A percentile compares a stretch with the other conserved stretches of the same genome.
Evolutionary conservation across 345 rosid genomes (phyloP).

Genomic region (Hibiscus syriacus): DNA sequence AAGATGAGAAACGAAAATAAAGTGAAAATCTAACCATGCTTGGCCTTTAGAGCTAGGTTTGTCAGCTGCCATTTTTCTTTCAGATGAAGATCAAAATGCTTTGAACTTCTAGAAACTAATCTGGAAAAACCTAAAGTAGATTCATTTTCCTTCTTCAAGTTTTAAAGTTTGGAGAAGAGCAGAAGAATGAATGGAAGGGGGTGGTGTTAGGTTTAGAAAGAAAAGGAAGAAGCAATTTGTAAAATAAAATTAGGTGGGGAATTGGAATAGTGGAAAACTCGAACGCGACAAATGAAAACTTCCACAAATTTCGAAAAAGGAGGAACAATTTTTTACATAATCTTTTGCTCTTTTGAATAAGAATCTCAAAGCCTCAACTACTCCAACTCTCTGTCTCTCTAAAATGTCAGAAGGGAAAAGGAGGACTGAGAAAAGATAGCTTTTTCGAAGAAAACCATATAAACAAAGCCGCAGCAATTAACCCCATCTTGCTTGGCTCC

Average conservation of each 20-base stretch:
- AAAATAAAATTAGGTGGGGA: not conserved
- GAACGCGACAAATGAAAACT: too few species aligned
- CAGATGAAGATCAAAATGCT: not conserved
- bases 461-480: too few species aligned
- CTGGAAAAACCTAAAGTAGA: slow-evolving; percentile 21
- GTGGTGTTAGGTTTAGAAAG: not conserved
- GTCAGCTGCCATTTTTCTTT: slow-evolving; percentile 47
- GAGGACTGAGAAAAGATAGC: too few species aligned
- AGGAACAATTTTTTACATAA: too few species aligned
- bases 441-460: too few species aligned
- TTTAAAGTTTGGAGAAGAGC: not conserved
- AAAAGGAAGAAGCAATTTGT: not conserved
- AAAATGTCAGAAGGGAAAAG: too few species aligned
- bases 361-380: too few species aligned
- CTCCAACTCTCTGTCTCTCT: too few species aligned
- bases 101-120: not conserved
- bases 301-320: too few species aligned
- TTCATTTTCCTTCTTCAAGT: too few species aligned
- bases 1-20: not conserved
- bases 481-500: too few species aligned
- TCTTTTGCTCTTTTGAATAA: too few species aligned
- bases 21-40: slow-evolving; percentile 58
- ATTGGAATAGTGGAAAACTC: not conserved
- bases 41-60: slow-evolving; percentile 68
- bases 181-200: not conserved